Percentiles rank a stretch among this genome's conserved stretches.
Evolutionary conservation across 2,329 filamentous ascomycete species (phyloP).

Genomic region (Pseudogymnoascus sp.): DNA sequence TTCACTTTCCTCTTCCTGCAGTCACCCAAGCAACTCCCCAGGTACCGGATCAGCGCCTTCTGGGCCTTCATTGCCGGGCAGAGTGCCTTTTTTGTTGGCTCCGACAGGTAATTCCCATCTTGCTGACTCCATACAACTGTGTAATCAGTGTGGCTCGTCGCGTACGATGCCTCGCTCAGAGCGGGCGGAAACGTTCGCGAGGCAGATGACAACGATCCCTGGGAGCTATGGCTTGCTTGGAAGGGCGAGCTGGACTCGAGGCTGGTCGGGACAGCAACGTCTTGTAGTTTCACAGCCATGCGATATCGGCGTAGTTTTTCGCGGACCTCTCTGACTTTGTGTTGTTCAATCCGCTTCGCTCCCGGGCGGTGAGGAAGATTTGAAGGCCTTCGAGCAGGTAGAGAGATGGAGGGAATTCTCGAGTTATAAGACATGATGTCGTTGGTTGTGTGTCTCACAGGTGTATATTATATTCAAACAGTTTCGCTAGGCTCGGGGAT

Average conservation of each 20-base stretch:
- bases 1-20: conserved; percentile 7
- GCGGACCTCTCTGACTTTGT: background rate
- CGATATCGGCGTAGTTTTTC: background rate
- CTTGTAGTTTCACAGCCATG: background rate
- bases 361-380: background rate
- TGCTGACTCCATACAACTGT: conserved; percentile 2
- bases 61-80: conserved; percentile 20
- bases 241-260: conserved; percentile 9
- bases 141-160: background rate
- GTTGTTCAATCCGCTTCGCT: background rate
- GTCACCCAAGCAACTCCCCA: conserved; percentile 20
- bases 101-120: conserved; percentile 21
- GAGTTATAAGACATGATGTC: background rate
- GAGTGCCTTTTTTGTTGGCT: conserved; percentile 19
- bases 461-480: background rate
- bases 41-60: conserved; percentile 24
- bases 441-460: background rate
- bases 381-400: background rate
- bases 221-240: background rate
- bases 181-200: background rate
- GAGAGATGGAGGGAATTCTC: background rate
- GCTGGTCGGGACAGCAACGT: background rate
- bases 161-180: background rate
- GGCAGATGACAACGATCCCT: background rate
- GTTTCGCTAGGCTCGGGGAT: background rate